Evolutionary conservation across 1,284 basidiomycete species (phyloP), one percentile per base, ranked within the genome.

Genomic region (Pterulicium gracile): DNA sequence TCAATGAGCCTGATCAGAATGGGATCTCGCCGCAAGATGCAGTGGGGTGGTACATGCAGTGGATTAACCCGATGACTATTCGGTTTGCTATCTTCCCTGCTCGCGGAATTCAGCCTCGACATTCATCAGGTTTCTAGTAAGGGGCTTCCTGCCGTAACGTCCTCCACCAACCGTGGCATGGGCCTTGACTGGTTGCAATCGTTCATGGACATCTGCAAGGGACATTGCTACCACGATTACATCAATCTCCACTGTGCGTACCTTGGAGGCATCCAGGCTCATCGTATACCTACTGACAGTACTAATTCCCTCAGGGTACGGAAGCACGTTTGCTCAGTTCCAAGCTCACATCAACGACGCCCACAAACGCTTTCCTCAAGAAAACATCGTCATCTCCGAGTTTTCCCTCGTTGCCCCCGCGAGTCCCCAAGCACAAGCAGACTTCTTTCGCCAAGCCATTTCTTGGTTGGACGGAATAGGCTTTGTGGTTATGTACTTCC

Each of bases 1-100:
- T 67, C 51, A 66, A 66, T 34, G 63, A 65, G 46, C 66, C 63
- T 4, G 63, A 65, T 44, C 14, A 50, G 44, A 58, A 55, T 12
- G 51, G 52, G 1, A 63, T 61, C 45, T 22, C 24, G 13, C 54
- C 64, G 12, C 47, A 42, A 24, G 22, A 54, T 3, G 66, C 66
- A 2, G 65, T 65, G 22, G 49, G 54, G 21, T 66, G 66, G 64
- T 68, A 66, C 36, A 61, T 55, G 3, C 2, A 62, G 43, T 50
- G 62, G 34, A 56, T 68, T 20, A 68, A 66, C 45, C 62, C 63
- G 14, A 24, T 66, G 15, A 54, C 55, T 24, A 32, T 54, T 48
- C 5, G n/a, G 14, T 4, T 15, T 18, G 2, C 18, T 3, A 18
- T 34, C 27, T 32, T 32, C 27, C 27, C 27, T 7, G n/a, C n/a